Conservation (phyloP, 176 grass and related monocot species). For the Bolboschoenus planiculmis region DNA sequence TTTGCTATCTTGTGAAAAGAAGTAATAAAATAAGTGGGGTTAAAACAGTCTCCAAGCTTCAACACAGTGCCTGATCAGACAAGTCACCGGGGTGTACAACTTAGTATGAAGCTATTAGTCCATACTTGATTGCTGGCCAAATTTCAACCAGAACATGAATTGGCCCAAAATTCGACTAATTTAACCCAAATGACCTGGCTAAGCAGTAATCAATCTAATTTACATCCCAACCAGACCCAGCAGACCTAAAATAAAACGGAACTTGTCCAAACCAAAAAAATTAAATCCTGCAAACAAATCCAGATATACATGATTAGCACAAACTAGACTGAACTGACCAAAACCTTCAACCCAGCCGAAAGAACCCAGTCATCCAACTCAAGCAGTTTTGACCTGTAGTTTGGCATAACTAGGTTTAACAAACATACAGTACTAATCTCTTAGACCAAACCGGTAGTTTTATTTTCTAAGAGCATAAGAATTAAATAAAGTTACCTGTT, state of each 20-base stretch:
- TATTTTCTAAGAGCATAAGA: not conserved
- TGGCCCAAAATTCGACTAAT: not conserved
- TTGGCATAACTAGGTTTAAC: not conserved
- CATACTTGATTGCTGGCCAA: not conserved
- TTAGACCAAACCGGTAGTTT: not conserved
- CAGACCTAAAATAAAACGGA: not conserved
- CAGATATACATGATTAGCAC: not conserved
- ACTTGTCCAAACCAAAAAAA: not conserved
- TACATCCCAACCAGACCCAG: not conserved
- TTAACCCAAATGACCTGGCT: not conserved
- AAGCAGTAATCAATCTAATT: not conserved
- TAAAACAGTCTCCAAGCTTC: not conserved
- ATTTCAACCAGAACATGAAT: not conserved
- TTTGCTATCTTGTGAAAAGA: not conserved
- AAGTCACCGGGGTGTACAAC: not conserved
- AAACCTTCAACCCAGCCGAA: not conserved
- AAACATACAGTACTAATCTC: not conserved
- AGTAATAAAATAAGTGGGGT: not conserved
- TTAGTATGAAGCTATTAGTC: not conserved
- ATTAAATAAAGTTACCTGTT: constrained; percentile 53
- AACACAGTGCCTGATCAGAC: not conserved
- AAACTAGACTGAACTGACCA: not conserved
- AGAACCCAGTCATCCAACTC: not conserved
- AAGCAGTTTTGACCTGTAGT: not conserved
- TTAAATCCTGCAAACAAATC: not conserved